A percentile compares a stretch with the other conserved stretches of the same genome.
phyloP scores from a whole-genome alignment of 352 stramenopile genomes.

The Phytophthora brassicae region DNA sequence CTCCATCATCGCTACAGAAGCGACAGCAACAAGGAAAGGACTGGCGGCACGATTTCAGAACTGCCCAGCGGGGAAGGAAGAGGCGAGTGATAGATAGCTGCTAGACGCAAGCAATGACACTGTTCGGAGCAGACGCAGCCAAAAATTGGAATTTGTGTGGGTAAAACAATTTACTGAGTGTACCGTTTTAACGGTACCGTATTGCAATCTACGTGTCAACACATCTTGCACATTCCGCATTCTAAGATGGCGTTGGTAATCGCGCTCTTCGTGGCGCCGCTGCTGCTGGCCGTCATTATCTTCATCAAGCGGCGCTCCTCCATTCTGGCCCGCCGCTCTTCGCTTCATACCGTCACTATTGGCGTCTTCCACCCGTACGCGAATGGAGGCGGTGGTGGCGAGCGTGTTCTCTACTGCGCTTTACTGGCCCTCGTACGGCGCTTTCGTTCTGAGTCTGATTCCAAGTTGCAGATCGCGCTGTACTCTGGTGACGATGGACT shows the following conservation, averaged over 20 bases:
- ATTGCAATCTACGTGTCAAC: conserved; percentile 6
- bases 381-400: conserved; percentile 95
- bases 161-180: not conserved
- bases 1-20: conserved; percentile 17
- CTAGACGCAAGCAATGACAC: conserved; percentile 5
- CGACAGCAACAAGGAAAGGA: not conserved
- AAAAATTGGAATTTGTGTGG: not conserved
- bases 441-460: conserved; percentile 30
- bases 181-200: conserved; percentile 5
- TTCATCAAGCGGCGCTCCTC: conserved; percentile 46
- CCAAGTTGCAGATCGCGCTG: conserved; percentile 45
- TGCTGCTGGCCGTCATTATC: conserved; percentile 29
- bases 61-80: conserved; percentile 1
- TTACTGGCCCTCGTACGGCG: conserved; percentile 82
- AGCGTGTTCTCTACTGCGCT: conserved; percentile 98
- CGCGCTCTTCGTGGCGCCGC: conserved; percentile 21
- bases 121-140: conserved; percentile 10
- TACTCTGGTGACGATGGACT: conserved; percentile 85
- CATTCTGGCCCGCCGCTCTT: not conserved
- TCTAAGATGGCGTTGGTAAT: conserved; percentile 3
- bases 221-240: not conserved
- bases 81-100: not conserved
- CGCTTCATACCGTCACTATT: conserved; percentile 42
- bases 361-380: conserved; percentile 96
- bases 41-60: conserved; percentile 15